Evolutionary conservation across 129 eudicot genomes (phyloP), one percentile per base, ranked within the genome.

Genomic region (Logfia minima): DNA sequence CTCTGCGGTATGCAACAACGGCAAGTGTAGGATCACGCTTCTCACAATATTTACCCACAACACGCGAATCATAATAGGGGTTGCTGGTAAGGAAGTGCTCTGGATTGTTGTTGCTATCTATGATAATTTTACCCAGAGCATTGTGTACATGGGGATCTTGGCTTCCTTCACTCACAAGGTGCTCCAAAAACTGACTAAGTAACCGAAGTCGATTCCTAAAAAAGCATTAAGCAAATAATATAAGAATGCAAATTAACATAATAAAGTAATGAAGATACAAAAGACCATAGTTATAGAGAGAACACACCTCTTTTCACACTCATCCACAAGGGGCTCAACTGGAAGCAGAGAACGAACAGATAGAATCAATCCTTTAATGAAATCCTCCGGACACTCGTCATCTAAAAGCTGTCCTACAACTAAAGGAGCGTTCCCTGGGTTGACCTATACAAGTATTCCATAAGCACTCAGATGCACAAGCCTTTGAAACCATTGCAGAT

Each of bases 331-430:
- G 32, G 98, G 98, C 82, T 93, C 98, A 78, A 93, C 98, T 45
- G 98, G 98, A 86, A 93, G 98, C 60, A 93, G 85, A 66, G 98
- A 93, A 19, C 98, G 96, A 32, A 93, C 98, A 31, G 98, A 93
- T 32, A 93, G 84, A 58, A 93, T 93, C 68, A 93, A 83, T 55
- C 98, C 98, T 83, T 93, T 93, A 56, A 93, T 93, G 82, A 93
- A 93, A 91, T 93, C 98, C 85, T 93, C 98, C 68, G 98, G 98
- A 29, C 98, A 93, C 82, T 93, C 98, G n/a, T 93, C 98, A 77
- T 93, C 98, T 51, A 93, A 76, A 23, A 93, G 93, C 82, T 93
- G 98, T 68, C 98, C 98, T 9, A 93, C 98, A 81, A 93, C 98
- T 86, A 93, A 79, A 61, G 98, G 98, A 62, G 98, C 97, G 75